Evolutionary conservation across 352 stramenopile genomes (phyloP), one percentile per base, ranked within the genome.

Genomic region (Phytopythium cucurbitacearum): DNA sequence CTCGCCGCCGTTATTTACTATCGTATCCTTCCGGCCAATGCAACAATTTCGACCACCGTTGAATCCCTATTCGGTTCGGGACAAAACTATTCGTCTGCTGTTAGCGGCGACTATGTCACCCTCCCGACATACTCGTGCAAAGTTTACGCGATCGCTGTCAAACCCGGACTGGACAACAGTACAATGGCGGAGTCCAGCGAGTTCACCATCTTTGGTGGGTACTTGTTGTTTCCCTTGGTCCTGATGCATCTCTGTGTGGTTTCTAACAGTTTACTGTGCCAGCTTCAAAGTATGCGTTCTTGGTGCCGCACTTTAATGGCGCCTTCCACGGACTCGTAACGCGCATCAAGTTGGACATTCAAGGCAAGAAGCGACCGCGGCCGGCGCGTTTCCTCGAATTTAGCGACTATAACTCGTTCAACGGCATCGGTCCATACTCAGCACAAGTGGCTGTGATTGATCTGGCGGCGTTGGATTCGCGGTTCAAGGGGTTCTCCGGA

Each of bases 321-420:
- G 57, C 62, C 4, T 93, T 80, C 54, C 82, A 93, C 53, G 82
- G 82, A 21, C 51, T 59, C 32, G 76, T 93, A 10, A 67, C 67
- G 6, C 76, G 76, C 5, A 71, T 93, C 13, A 69, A 91, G 53
- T 59, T 93, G 1, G 82, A 91, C 39, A 70, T 88, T 21, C 79
- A 81, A 33, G 80, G 80, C 32, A 89, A 87, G 46, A 93, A 93
- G 44, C 74, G 80, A 0, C 80, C 82, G 36, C 76, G 82, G 1
- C 80, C 80, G 7, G 80, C 82, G 38, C 74, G 75, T 12, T 90
- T 89, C 36, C 76, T 80, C 40, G 82, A 93, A 44, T 89, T 93
- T 56, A 93, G 80, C 39, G 76, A 90, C 57, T 88, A 91, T 51
- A 73, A 88, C 8, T 80, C 80, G 0, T 55, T 47, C 0, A 64